These are phyloP conservation scores for Huiozyma sinensis DNA, from an alignment of 805 yeast species.

Conservation along the genomic window DNA sequence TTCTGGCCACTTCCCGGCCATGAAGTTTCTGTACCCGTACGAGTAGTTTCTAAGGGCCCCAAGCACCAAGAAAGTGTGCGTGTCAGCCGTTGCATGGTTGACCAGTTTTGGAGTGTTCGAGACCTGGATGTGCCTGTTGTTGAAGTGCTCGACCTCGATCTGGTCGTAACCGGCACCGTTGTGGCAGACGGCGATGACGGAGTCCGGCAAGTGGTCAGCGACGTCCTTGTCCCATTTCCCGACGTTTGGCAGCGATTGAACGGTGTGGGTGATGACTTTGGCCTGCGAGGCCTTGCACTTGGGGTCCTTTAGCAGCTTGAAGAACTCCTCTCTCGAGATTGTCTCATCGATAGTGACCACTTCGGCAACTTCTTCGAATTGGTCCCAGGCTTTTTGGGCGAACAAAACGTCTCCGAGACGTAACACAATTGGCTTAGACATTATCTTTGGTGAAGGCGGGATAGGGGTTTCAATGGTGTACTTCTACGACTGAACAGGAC, in stretches of 20 bases:
- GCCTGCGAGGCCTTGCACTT: constrained; percentile 24
- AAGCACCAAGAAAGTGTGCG: constrained; percentile 51
- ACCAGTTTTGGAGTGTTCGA: constrained; percentile 59
- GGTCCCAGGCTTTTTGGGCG: constrained; percentile 61
- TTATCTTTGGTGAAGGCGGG: constrained; percentile 6
- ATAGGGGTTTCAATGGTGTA: neutral
- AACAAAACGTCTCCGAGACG: constrained; percentile 51
- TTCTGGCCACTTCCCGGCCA: constrained; percentile 53
- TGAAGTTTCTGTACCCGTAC: constrained; percentile 41
- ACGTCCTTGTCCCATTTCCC: constrained; percentile 61
- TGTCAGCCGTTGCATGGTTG: constrained; percentile 61
- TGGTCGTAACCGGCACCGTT: constrained; percentile 75
- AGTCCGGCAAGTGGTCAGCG: constrained; percentile 40
- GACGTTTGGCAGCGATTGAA: constrained; percentile 38
- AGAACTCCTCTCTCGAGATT: constrained; percentile 29
- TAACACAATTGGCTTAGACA: constrained; percentile 45
- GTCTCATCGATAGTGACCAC: constrained; percentile 36
- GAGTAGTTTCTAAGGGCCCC: constrained; percentile 63
- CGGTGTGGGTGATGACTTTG: constrained; percentile 41
- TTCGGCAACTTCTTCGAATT: constrained; percentile 36
- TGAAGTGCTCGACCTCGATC: constrained; percentile 45
- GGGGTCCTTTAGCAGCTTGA: constrained; percentile 24
- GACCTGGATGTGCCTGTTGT: constrained; percentile 46
- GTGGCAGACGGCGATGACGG: constrained; percentile 46
- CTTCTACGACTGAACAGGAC: neutral